These are phyloP conservation scores for Aspergillus hiratsukae DNA, from an alignment of 2,329 filamentous ascomycete species.

Conservation along the genomic window DNA sequence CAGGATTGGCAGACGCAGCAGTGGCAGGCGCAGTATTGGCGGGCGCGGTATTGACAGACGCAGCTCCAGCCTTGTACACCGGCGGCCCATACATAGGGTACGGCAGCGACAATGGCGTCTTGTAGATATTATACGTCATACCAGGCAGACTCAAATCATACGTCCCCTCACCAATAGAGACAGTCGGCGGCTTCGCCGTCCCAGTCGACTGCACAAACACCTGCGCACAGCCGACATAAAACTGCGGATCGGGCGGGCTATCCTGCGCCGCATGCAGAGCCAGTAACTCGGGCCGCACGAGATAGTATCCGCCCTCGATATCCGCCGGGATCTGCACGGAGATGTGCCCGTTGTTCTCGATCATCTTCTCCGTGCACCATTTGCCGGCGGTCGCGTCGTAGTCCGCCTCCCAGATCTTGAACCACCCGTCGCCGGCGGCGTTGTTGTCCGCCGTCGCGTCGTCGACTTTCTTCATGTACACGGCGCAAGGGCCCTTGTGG, in stretches of 20 bases:
- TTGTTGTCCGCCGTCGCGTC: slow-evolving; percentile 48
- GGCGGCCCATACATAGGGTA: slow-evolving; percentile 58
- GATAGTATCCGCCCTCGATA: slow-evolving; percentile 63
- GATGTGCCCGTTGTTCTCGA: slow-evolving; percentile 59
- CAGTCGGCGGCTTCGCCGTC: slow-evolving; percentile 48
- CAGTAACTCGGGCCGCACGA: slow-evolving; percentile 66
- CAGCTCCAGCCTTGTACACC: slow-evolving; percentile 44
- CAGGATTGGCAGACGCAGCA: too few species aligned
- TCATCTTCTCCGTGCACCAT: slow-evolving; percentile 70
- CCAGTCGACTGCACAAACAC: slow-evolving; percentile 56
- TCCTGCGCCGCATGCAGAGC: slow-evolving; percentile 61
- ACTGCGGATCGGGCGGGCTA: slow-evolving; percentile 59
- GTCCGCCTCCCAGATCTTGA: slow-evolving; percentile 70
- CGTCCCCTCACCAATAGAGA: slow-evolving; percentile 62
- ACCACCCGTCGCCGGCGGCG: slow-evolving; percentile 65
- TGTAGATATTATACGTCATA: slow-evolving; percentile 63
- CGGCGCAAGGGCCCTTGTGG: slow-evolving; percentile 65
- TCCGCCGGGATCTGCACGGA: slow-evolving; percentile 58
- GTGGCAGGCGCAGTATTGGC: neutral
- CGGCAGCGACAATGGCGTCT: slow-evolving; percentile 45
- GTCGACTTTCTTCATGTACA: slow-evolving; percentile 68
- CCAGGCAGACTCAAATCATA: slow-evolving; percentile 52
- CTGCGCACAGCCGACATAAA: slow-evolving; percentile 69
- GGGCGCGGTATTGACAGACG: neutral
- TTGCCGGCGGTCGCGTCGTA: slow-evolving; percentile 53